These are phyloP conservation scores for Herpotrichia juniperi DNA, from an alignment of 2,329 filamentous ascomycete genomes.

Conservation along the genomic window DNA sequence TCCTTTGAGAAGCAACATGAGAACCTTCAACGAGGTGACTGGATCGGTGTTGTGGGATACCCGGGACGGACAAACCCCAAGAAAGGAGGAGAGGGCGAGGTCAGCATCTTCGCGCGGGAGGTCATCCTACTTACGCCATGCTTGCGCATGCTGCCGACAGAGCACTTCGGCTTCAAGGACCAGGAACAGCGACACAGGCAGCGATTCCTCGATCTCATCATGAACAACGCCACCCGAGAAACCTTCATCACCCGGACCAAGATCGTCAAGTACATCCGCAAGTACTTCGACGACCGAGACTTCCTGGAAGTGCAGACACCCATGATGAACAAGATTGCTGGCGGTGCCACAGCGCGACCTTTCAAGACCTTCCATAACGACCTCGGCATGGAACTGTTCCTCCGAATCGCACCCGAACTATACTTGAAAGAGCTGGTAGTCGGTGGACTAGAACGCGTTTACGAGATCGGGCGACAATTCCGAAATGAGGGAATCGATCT, in stretches of 20 bases:
- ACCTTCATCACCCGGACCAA: conserved; percentile 85
- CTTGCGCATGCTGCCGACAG: conserved; percentile 85
- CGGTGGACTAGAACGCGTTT: conserved; percentile 91
- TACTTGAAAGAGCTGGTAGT: conserved; percentile 97
- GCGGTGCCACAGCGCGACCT: conserved; percentile 92
- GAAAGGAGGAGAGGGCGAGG: conserved; percentile 86
- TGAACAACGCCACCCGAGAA: conserved; percentile 86
- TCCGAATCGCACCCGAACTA: conserved; percentile 93
- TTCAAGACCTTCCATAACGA: conserved; percentile 98
- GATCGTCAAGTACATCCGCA: conserved; percentile 87
- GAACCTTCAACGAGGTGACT: conserved; percentile 86
- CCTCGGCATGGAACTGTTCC: conserved; percentile 89
- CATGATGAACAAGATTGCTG: conserved; percentile 95
- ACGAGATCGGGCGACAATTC: conserved; percentile 95
- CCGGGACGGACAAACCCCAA: conserved; percentile 87
- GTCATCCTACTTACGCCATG: conserved; percentile 87
- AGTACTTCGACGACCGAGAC: conserved; percentile 84
- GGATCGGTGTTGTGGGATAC: conserved; percentile 85
- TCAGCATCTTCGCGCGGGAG: conserved; percentile 91
- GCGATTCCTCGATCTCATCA: conserved; percentile 93
- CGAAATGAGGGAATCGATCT: conserved; percentile 90
- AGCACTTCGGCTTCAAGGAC: conserved; percentile 85
- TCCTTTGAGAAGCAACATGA: conserved; percentile 89
- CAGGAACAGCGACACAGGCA: conserved; percentile 92
- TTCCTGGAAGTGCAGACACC: conserved; percentile 94